These are phyloP conservation scores for Suillus ampliporus DNA, from an alignment of 768 basidiomycete genomes.

Conservation along the genomic window DNA sequence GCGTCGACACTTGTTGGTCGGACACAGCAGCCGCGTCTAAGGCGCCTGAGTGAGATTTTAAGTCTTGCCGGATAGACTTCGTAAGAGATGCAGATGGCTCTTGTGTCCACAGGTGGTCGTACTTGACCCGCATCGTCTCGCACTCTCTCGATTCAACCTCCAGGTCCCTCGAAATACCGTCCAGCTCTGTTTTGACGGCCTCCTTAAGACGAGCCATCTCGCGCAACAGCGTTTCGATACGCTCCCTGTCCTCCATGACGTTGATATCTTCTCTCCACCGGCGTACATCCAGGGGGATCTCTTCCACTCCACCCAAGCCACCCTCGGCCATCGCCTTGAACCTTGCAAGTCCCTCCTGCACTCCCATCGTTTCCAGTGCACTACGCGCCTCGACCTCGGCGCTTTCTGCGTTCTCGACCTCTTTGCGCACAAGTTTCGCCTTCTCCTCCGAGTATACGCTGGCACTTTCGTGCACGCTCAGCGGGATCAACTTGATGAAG, in stretches of 20 bases:
- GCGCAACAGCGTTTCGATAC: slow-evolving; percentile 65
- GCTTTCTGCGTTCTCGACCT: slow-evolving; percentile 86
- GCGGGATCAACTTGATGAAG: slow-evolving; percentile 84
- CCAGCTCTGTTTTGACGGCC: slow-evolving; percentile 63
- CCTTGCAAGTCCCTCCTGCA: slow-evolving; percentile 70
- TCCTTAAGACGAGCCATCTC: slow-evolving; percentile 66
- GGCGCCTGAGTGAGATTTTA: slow-evolving; percentile 75
- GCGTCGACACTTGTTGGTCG: slow-evolving; percentile 71
- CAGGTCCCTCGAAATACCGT: slow-evolving; percentile 65
- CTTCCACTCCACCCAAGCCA: slow-evolving; percentile 62
- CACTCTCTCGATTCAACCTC: slow-evolving; percentile 88
- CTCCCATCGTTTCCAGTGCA: slow-evolving; percentile 79
- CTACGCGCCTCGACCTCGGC: slow-evolving; percentile 83
- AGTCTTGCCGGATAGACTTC: slow-evolving; percentile 72
- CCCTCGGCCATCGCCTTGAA: slow-evolving; percentile 77
- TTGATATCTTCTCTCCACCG: slow-evolving; percentile 78
- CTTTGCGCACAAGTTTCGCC: slow-evolving; percentile 88
- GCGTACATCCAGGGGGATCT: slow-evolving; percentile 72
- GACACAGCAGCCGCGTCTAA: slow-evolving; percentile 80
- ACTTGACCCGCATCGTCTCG: slow-evolving; percentile 86
- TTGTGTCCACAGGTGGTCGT: slow-evolving; percentile 87
- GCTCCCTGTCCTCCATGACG: slow-evolving; percentile 69
- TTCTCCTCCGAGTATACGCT: slow-evolving; percentile 99
- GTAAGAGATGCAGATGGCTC: slow-evolving; percentile 78
- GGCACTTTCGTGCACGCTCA: slow-evolving; percentile 95